Conservation (phyloP, 805 yeast genomes). For the Ogataea dorogensis region DNA sequence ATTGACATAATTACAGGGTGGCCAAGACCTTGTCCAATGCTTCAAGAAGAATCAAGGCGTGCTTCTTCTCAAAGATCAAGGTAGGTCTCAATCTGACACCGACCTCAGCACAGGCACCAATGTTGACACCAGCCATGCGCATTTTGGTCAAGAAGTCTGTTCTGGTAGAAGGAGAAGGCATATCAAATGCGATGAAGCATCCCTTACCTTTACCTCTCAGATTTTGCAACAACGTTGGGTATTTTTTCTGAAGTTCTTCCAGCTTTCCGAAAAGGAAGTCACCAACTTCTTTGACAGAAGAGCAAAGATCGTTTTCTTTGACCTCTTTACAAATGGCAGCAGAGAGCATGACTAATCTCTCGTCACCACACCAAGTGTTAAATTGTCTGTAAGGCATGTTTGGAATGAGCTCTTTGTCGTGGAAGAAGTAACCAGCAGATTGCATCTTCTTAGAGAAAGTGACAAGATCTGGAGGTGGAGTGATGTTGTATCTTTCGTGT, state of each 20-base stretch:
- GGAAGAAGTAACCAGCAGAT: constrained; percentile 84
- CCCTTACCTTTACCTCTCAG: constrained; percentile 75
- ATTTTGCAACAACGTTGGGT: constrained; percentile 51
- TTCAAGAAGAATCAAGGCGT: constrained; percentile 64
- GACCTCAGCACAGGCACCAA: constrained; percentile 82
- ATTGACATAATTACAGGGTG: constrained; percentile 18
- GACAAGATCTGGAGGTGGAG: constrained; percentile 78
- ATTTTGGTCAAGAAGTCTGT: constrained; percentile 58
- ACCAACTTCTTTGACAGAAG: constrained; percentile 61
- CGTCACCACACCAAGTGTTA: constrained; percentile 95
- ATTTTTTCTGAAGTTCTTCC: constrained; percentile 48
- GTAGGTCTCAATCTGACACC: constrained; percentile 83
- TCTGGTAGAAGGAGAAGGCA: constrained; percentile 53
- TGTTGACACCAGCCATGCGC: constrained; percentile 67
- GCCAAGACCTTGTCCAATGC: constrained; percentile 39
- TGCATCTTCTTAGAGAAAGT: constrained; percentile 89
- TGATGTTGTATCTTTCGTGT: constrained; percentile 77
- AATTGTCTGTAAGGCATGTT: constrained; percentile 81
- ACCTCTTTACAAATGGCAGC: constrained; percentile 71
- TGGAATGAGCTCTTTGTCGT: constrained; percentile 70
- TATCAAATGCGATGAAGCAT: constrained; percentile 81
- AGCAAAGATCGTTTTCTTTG: constrained; percentile 55
- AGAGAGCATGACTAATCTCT: constrained; percentile 74
- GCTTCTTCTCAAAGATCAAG: constrained; percentile 73
- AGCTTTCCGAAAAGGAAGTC: constrained; percentile 60